phyloP scores from a whole-genome alignment of 371 early-diverging fungal species.

The Capillidium rhysosporum region DNA sequence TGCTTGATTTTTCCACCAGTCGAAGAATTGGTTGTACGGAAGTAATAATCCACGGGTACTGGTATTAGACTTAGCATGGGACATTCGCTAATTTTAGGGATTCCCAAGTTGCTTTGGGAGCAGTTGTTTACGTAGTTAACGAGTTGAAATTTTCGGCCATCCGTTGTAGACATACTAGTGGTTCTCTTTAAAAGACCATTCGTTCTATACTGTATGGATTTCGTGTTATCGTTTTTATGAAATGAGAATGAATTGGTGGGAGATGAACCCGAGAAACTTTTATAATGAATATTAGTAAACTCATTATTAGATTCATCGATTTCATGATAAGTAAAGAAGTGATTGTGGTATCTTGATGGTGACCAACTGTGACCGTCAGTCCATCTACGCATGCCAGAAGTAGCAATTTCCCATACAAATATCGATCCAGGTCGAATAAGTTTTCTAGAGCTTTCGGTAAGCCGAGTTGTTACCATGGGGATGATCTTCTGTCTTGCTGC shows the following conservation, averaged over 20 bases:
- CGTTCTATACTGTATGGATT: neutral
- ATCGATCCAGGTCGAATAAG: slow-evolving; percentile 67
- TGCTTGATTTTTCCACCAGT: no score
- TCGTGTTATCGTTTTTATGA: neutral
- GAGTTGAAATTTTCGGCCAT: neutral
- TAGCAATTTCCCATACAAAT: slow-evolving; percentile 74
- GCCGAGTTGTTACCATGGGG: slow-evolving; percentile 14
- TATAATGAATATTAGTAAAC: no score
- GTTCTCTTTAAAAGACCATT: neutral
- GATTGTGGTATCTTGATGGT: slow-evolving; percentile 62
- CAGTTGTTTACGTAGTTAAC: neutral
- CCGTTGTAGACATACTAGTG: neutral
- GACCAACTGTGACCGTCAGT: slow-evolving; percentile 82
- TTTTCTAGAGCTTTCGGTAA: slow-evolving; percentile 52
- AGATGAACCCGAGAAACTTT: no score
- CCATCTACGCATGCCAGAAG: slow-evolving; percentile 78
- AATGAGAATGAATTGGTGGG: neutral
- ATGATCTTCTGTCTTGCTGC: neutral
- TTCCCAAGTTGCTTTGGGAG: neutral
- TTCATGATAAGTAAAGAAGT: slow-evolving; percentile 61
- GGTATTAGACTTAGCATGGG: no score
- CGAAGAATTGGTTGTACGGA: no score
- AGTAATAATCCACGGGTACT: no score
- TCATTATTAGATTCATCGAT: slow-evolving; percentile 16
- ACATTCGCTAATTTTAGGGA: neutral